These are phyloP conservation scores for Auxenochlorella protothecoides DNA, from an alignment of 139 green algal genomes.

Conservation along the genomic window DNA sequence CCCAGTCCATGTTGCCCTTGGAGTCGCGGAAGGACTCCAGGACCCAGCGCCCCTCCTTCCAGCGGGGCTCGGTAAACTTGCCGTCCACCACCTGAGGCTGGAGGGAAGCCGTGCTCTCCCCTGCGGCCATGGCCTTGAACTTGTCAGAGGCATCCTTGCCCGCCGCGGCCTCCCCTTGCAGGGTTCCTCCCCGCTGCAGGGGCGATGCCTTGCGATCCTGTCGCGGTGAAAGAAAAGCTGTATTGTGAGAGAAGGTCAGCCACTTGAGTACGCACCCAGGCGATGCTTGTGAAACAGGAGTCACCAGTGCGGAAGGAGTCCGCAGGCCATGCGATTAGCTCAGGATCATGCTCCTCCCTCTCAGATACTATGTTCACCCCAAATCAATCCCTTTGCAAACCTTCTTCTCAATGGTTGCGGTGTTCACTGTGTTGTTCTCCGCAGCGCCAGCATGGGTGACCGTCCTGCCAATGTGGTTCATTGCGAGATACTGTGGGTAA, in stretches of 20 bases:
- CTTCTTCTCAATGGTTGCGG: too few relatives aligned
- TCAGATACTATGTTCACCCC: too few relatives aligned
- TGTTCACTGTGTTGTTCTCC: too few relatives aligned
- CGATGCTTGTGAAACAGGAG: too few relatives aligned
- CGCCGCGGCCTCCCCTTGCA: conserved; percentile 48
- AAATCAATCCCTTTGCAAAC: too few relatives aligned
- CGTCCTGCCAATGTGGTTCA: too few relatives aligned
- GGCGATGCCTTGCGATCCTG: conserved; percentile 49
- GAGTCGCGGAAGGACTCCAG: conserved; percentile 23
- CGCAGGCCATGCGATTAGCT: too few relatives aligned
- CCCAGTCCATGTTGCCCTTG: conserved; percentile 64
- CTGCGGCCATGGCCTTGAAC: conserved; percentile 33
- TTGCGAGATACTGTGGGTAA: too few relatives aligned
- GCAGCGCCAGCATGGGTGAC: too few relatives aligned
- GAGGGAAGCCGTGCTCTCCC: conserved; percentile 9
- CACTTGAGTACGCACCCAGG: not conserved
- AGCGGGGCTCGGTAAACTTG: conserved; percentile 73
- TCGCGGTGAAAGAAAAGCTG: not conserved
- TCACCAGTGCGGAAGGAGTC: too few relatives aligned
- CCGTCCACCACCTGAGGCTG: conserved; percentile 55
- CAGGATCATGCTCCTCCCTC: too few relatives aligned
- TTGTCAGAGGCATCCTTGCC: conserved; percentile 54
- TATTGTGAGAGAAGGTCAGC: not conserved
- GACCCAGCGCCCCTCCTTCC: conserved; percentile 67
- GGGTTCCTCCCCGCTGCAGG: conserved; percentile 57